Base-by-base conservation (phyloP, 208 protist species). In the Crithidia sp. region DNA sequence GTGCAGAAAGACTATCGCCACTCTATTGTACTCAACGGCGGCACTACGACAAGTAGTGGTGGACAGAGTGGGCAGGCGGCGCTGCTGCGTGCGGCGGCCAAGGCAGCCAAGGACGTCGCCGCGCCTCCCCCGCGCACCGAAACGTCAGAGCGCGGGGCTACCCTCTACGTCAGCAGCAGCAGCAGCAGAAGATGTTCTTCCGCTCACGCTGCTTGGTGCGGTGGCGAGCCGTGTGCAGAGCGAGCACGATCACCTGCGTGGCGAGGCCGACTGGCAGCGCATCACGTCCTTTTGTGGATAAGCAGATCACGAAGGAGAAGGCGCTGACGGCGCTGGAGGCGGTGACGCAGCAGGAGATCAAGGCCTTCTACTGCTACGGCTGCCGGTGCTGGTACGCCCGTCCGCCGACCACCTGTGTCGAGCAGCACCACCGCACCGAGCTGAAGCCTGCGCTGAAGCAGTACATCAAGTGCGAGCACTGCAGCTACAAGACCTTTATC, bases 391-490 rank as follows among this genome's bases (percentile, higher is more conserved):
- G 84, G 85, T 93, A 89, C 69, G 44, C 67, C 10, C 67, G 73
- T 44, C 78, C 72, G 28, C 88, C 88, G 13, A 84, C 84, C 10
- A 71, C 74, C 6, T 95, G 91, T 41, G 71, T 81, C 40, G 76
- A 77, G 63, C 76, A 78, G 43, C 73, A 82, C 37, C 91, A 95
- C 77, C 74, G 74, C 9, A 50, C 85, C 5, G 82, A 90, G 77
- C 45, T 72, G 58, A 77, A 67, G 44, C 50, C 78, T 17, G 88
- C 91, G 13, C 69, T 81, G 50, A 83, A 88, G 61, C 83, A 82
- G 69, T 93, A 87, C 67, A 85, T 92, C 71, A 76, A 87, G 71
- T 95, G 91, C 71, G 81, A 86, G 53, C 80, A 89, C 65, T 95
- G 91, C 76, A 45, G 58, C 39, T 92, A 93, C 80, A 93, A 91